Evolutionary conservation across 2,329 filamentous ascomycete species (phyloP).

Genomic region (Trichophyton simii): DNA sequence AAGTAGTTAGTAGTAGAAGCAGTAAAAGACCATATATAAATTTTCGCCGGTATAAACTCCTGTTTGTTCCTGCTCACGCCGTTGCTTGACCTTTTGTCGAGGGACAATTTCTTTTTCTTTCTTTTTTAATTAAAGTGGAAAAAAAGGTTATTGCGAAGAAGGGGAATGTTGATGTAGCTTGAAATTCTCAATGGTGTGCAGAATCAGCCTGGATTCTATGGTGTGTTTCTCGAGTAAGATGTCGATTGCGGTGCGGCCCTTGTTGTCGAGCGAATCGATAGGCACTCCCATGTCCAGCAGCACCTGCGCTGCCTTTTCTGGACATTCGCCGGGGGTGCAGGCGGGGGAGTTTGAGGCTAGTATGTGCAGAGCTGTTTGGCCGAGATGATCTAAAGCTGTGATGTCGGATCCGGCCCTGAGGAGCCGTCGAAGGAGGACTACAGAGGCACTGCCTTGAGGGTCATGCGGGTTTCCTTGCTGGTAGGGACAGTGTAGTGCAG

Average conservation of each 20-base stretch:
- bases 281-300: background rate
- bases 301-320: background rate
- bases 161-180: background rate
- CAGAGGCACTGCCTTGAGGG: background rate
- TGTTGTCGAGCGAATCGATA: background rate
- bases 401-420: background rate
- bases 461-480: background rate
- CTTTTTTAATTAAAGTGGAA: too few relatives aligned
- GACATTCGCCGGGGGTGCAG: background rate
- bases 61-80: too few relatives aligned
- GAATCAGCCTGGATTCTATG: slow-evolving; percentile 3
- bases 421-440: background rate
- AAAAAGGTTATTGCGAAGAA: too few relatives aligned
- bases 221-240: background rate
- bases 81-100: too few relatives aligned
- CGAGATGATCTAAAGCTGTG: background rate
- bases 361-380: background rate
- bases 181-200: background rate
- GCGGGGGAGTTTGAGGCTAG: background rate
- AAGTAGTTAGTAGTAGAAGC: background rate
- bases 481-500: background rate
- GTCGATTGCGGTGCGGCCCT: background rate
- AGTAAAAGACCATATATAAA: background rate
- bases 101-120: too few relatives aligned
- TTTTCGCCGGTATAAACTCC: background rate